Percentiles rank a stretch among this genome's conserved stretches.
Conservation (phyloP, 768 basidiomycete genomes). For the Suillus occidentalis region DNA sequence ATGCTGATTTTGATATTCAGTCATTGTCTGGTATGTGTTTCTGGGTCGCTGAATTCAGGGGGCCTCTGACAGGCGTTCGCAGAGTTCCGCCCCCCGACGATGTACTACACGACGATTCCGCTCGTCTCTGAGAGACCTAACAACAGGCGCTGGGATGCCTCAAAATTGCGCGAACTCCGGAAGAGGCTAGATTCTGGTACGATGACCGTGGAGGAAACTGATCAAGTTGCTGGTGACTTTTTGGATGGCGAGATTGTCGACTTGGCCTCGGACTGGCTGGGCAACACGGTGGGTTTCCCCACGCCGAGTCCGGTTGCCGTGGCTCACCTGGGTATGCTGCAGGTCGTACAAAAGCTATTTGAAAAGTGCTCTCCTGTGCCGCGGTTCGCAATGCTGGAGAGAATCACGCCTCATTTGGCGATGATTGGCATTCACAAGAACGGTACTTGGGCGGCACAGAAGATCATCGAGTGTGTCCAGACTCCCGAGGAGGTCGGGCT, state of each 20-base stretch:
- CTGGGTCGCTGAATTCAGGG: background rate
- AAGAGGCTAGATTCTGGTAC: conserved; percentile 91
- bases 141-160: conserved; percentile 90
- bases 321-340: conserved; percentile 8
- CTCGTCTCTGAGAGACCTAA: conserved; percentile 81
- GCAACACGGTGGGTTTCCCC: conserved; percentile 64
- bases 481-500: conserved; percentile 83
- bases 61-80: conserved; percentile 13
- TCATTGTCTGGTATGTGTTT: conserved; percentile 74
- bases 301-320: conserved; percentile 5
- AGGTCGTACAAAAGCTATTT: conserved; percentile 97
- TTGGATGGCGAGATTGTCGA: conserved; percentile 94
- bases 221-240: conserved; percentile 86
- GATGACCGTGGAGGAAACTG: conserved; percentile 82
- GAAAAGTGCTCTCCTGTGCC: conserved; percentile 80
- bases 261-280: conserved; percentile 96
- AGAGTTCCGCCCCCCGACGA: conserved; percentile 91
- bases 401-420: conserved; percentile 89
- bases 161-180: conserved; percentile 89
- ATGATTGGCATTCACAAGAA: conserved; percentile 99
- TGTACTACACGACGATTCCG: conserved; percentile 97
- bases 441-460: conserved; percentile 99
- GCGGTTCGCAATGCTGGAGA: conserved; percentile 88
- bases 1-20: conserved; percentile 83
- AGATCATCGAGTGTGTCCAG: conserved; percentile 94